Evolutionary conservation across 2,329 filamentous ascomycete species (phyloP).

Genomic region (Ophiocordyceps sinensis): DNA sequence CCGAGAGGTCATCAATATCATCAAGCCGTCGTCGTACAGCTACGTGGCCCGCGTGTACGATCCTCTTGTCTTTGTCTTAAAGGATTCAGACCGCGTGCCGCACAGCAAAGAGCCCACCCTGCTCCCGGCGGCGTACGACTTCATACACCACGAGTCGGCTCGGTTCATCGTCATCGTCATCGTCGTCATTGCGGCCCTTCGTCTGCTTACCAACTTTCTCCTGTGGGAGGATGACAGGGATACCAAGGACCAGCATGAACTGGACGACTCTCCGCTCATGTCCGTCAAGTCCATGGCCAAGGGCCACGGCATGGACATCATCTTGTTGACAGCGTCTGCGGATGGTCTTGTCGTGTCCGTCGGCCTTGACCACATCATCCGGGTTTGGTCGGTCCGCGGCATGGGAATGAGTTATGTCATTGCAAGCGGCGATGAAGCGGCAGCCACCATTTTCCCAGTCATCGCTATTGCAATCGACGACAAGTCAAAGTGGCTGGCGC

Average conservation of each 20-base stretch:
- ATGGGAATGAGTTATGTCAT: slow-evolving; percentile 26
- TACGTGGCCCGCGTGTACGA: slow-evolving; percentile 64
- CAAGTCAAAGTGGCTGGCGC: slow-evolving; percentile 48
- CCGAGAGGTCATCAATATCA: slow-evolving; percentile 58
- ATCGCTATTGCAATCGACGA: slow-evolving; percentile 51
- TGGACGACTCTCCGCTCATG: slow-evolving; percentile 33
- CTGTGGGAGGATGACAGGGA: slow-evolving; percentile 48
- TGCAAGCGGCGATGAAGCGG: slow-evolving; percentile 22
- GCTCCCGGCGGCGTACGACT: slow-evolving; percentile 41
- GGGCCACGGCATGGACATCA: slow-evolving; percentile 56
- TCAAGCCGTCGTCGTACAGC: slow-evolving; percentile 57
- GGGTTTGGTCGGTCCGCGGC: slow-evolving; percentile 48
- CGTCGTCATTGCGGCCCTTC: slow-evolving; percentile 48
- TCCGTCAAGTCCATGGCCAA: slow-evolving; percentile 44
- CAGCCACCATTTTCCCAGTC: slow-evolving; percentile 40
- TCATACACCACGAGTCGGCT: slow-evolving; percentile 42
- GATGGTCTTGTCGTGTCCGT: slow-evolving; percentile 54
- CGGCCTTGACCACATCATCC: slow-evolving; percentile 54
- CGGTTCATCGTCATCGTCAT: slow-evolving; percentile 50
- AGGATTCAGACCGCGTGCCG: slow-evolving; percentile 51
- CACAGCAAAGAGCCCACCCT: slow-evolving; percentile 23
- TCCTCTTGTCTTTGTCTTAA: slow-evolving; percentile 57
- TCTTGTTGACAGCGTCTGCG: slow-evolving; percentile 45
- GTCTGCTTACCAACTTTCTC: slow-evolving; percentile 59
- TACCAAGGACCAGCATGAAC: slow-evolving; percentile 29